Percentiles rank a stretch among this genome's conserved stretches.
These are phyloP conservation scores for Beauveria scarabaeidicola DNA, from an alignment of 2,329 filamentous ascomycete species.

Conservation along the genomic window DNA sequence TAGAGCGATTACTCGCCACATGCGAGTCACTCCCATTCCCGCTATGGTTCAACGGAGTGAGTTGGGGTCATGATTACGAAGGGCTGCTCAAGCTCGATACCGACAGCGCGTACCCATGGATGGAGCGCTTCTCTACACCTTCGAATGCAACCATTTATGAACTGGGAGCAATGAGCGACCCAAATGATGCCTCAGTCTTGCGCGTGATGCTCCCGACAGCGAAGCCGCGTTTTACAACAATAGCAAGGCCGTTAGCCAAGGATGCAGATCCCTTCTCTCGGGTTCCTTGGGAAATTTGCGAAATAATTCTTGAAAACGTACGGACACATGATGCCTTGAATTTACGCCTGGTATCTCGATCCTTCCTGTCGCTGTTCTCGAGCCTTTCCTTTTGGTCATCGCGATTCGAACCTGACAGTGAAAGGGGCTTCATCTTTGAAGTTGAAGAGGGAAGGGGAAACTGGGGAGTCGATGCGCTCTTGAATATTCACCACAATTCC, in stretches of 20 bases:
- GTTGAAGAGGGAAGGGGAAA: neutral
- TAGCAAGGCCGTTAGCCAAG: no score
- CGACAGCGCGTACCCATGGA: neutral
- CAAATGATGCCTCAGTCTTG: no score
- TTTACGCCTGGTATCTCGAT: neutral
- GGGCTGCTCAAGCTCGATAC: neutral
- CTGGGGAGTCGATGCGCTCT: neutral
- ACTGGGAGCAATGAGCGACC: no score
- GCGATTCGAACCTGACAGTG: neutral
- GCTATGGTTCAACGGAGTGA: neutral
- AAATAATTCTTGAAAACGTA: neutral
- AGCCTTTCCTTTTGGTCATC: neutral
- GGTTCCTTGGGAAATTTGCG: neutral
- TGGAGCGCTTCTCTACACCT: neutral
- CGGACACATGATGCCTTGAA: neutral
- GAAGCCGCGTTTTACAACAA: no score
- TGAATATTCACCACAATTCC: neutral
- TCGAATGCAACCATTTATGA: neutral
- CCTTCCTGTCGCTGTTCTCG: neutral
- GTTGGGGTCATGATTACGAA: neutral
- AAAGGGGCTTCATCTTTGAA: neutral
- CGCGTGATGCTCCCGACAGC: no score
- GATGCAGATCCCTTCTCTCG: neutral
- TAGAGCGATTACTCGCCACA: neutral
- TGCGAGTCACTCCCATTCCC: neutral